Evolutionary conservation across 1,284 basidiomycete species (phyloP).

Genomic region (Melampsora occidentalis): DNA sequence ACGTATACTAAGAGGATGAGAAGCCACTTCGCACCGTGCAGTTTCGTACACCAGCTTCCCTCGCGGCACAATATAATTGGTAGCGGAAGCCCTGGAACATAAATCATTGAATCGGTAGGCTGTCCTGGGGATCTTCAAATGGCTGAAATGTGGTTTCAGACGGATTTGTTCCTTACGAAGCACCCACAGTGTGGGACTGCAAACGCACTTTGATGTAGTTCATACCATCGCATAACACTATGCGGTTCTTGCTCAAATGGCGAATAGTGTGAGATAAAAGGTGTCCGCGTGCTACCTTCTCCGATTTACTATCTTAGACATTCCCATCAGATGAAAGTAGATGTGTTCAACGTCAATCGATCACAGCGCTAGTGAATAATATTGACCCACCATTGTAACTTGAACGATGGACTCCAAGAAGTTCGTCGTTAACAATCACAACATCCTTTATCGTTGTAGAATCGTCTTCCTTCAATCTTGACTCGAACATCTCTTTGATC

Average conservation of each 20-base stretch:
- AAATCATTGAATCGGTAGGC: not conserved
- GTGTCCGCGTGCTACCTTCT: conserved; percentile 24
- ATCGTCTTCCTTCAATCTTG: conserved; percentile 4
- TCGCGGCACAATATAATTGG: conserved; percentile 41
- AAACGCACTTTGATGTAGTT: conserved; percentile 38
- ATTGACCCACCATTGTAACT: conserved; percentile 34
- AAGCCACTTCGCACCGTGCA: conserved; percentile 26
- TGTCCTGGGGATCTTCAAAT: not conserved
- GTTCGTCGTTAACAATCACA: conserved; percentile 22
- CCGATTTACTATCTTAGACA: conserved; percentile 35
- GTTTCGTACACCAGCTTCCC: conserved; percentile 27
- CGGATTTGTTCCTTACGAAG: too few relatives aligned
- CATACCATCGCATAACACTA: conserved; percentile 39
- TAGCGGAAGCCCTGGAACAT: conserved; percentile 37
- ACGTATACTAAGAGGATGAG: not conserved
- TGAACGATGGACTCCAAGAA: conserved; percentile 19
- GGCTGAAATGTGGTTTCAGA: too few relatives aligned
- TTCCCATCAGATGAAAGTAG: not conserved
- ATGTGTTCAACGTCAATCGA: too few relatives aligned
- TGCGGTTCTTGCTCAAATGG: conserved; percentile 22
- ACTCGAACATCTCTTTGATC: conserved; percentile 31
- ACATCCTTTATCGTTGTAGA: conserved; percentile 2
- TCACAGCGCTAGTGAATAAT: not conserved
- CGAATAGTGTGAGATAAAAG: conserved; percentile 32
- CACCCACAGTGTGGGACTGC: too few relatives aligned